Conservation (phyloP, 257 asterid genomes). For the Agastache rugosa region DNA sequence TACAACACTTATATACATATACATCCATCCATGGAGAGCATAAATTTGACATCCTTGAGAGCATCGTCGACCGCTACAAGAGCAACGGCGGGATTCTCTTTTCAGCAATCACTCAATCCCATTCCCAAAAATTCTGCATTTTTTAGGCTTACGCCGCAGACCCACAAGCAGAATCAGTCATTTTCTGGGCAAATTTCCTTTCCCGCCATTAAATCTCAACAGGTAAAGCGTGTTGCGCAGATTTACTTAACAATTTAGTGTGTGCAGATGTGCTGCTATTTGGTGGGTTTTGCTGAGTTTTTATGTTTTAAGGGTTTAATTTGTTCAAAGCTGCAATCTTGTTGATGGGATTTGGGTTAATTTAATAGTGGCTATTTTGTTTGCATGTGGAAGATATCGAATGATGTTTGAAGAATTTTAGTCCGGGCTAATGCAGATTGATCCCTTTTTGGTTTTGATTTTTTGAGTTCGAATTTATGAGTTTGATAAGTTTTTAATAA, state of each 20-base stretch:
- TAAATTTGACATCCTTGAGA: slow-evolving; percentile 37
- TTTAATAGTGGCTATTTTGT: slow-evolving; percentile 1
- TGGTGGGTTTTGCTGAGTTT: slow-evolving; percentile 35
- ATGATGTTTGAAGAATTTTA: slow-evolving; percentile 20
- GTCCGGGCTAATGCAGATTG: background rate
- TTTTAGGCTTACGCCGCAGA: slow-evolving; percentile 40
- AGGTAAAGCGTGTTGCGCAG: slow-evolving; percentile 47
- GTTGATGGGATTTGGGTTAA: slow-evolving; percentile 19
- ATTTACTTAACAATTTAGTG: background rate
- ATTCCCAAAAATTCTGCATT: slow-evolving; percentile 38
- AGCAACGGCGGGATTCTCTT: slow-evolving; percentile 40
- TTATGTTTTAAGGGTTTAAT: slow-evolving; percentile 4
- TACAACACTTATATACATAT: slow-evolving; percentile 7
- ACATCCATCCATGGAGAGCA: slow-evolving; percentile 41
- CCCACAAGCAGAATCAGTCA: slow-evolving; percentile 34
- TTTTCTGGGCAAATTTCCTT: slow-evolving; percentile 25
- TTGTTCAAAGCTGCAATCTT: slow-evolving; percentile 27
- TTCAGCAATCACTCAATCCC: slow-evolving; percentile 50
- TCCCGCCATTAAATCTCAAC: slow-evolving; percentile 58
- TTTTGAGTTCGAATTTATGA: background rate
- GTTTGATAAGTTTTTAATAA: background rate
- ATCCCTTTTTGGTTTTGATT: too few species aligned
- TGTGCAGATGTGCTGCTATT: slow-evolving; percentile 19
- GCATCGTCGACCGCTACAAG: slow-evolving; percentile 39
- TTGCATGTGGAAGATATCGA: slow-evolving; percentile 15